Percentiles rank a stretch among this genome's conserved stretches.
These are phyloP conservation scores for Pythium apleroticum DNA, from an alignment of 352 stramenopile species.

Conservation along the genomic window DNA sequence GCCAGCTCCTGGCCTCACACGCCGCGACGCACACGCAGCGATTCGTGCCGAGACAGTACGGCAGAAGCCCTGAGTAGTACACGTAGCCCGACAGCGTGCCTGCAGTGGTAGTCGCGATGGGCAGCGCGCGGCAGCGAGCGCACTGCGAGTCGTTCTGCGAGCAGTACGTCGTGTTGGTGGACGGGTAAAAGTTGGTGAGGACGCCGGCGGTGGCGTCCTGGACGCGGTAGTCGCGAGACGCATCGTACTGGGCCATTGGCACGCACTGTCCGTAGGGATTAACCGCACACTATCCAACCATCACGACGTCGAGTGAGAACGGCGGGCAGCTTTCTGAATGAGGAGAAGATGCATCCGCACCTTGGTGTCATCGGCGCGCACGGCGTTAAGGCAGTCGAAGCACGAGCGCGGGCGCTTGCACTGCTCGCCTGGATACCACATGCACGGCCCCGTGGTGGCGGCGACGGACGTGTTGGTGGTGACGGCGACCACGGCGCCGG, in stretches of 20 bases:
- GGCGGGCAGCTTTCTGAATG: not conserved
- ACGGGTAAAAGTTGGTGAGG: slow-evolving; percentile 42
- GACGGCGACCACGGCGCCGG: not conserved
- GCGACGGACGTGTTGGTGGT: slow-evolving; percentile 1
- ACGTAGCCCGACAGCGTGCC: slow-evolving; percentile 15
- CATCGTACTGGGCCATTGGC: slow-evolving; percentile 14
- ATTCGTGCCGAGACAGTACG: slow-evolving; percentile 43
- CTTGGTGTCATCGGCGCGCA: not conserved
- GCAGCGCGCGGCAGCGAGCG: slow-evolving; percentile 33
- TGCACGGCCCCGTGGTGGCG: slow-evolving; percentile 32
- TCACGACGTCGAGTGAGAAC: not conserved
- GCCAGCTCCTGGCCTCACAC: slow-evolving; percentile 46
- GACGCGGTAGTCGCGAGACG: slow-evolving; percentile 19
- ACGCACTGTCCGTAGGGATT: slow-evolving; percentile 21
- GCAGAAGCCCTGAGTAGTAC: slow-evolving; percentile 31
- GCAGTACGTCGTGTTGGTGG: slow-evolving; percentile 55
- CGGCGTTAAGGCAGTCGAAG: slow-evolving; percentile 58
- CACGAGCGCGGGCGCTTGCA: slow-evolving; percentile 54
- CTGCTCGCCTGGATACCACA: slow-evolving; percentile 31
- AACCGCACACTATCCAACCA: slow-evolving; percentile 20
- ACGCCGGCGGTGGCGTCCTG: slow-evolving; percentile 1
- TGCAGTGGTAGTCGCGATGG: slow-evolving; percentile 17
- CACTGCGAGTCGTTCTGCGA: slow-evolving; percentile 41
- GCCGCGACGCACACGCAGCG: slow-evolving; percentile 56
- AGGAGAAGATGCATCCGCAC: not conserved